phyloP scores from a whole-genome alignment of 23 red algal genomes.

The Gracilaria vermiculophylla region DNA sequence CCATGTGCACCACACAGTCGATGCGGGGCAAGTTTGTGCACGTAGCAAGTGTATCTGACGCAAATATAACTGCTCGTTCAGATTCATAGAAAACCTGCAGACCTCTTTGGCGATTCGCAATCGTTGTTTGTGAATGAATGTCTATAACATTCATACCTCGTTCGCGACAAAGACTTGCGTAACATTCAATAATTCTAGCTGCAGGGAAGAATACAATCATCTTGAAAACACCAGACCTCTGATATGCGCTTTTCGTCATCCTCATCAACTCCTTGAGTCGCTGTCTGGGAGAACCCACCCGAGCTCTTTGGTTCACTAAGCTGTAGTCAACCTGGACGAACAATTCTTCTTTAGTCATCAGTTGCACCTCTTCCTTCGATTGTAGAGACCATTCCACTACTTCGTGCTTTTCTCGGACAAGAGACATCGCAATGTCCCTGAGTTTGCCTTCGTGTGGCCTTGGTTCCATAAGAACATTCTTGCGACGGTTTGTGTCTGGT shows the following conservation, averaged over 20 bases:
- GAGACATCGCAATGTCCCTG: not conserved
- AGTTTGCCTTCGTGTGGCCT: not conserved
- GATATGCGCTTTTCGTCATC: not conserved
- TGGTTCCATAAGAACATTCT: slow-evolving; percentile 26
- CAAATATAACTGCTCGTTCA: slow-evolving; percentile 29
- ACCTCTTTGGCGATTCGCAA: slow-evolving; percentile 8
- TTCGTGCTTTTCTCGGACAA: slow-evolving; percentile 17
- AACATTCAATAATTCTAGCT: slow-evolving; percentile 46
- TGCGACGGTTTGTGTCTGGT: not conserved
- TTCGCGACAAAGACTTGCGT: slow-evolving; percentile 12
- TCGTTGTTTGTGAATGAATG: slow-evolving; percentile 15
- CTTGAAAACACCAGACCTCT: not conserved
- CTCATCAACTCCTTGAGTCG: not conserved
- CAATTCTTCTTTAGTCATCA: not conserved
- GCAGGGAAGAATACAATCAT: slow-evolving; percentile 61
- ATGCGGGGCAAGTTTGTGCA: slow-evolving; percentile 7
- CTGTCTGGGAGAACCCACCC: not conserved
- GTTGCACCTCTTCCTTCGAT: not conserved
- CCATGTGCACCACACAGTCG: slow-evolving; percentile 56
- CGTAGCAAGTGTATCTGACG: slow-evolving; percentile 39
- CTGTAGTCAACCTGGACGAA: not conserved
- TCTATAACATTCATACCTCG: slow-evolving; percentile 2
- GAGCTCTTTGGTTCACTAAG: not conserved
- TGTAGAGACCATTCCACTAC: slow-evolving; percentile 24
- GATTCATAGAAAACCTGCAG: slow-evolving; percentile 18